A percentile compares a stretch with the other conserved stretches of the same genome.
phyloP scores from a whole-genome alignment of 305 asterid genomes.

The Fraxinus greggii region DNA sequence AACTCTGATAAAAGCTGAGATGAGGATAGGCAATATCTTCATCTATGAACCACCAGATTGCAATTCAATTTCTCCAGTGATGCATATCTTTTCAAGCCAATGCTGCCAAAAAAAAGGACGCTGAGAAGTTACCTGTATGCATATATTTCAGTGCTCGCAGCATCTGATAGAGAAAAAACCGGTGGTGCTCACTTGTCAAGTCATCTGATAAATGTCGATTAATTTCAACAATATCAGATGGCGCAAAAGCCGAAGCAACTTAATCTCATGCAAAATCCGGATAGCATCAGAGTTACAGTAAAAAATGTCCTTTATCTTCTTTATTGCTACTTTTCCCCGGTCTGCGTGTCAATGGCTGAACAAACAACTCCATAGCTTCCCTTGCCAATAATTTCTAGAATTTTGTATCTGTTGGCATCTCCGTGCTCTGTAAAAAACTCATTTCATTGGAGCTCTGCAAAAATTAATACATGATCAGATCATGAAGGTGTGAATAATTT shows the following conservation, averaged over 20 bases:
- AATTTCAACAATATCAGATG: conserved; percentile 53
- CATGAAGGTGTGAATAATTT: not conserved
- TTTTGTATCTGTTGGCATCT: conserved; percentile 47
- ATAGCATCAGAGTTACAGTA: conserved; percentile 55
- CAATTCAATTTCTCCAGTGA: not conserved
- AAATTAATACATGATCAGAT: not conserved
- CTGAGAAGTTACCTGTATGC: conserved; percentile 33
- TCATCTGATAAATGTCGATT: too few relatives aligned
- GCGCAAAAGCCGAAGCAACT: conserved; percentile 45
- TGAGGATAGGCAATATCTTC: not conserved
- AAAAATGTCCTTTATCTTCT: conserved; percentile 51
- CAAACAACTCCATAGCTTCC: conserved; percentile 56
- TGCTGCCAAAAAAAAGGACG: not conserved
- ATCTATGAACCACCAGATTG: not conserved
- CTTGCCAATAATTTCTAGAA: conserved; percentile 49
- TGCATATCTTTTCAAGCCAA: not conserved
- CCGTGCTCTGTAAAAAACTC: conserved; percentile 51
- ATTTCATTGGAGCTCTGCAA: conserved; percentile 19
- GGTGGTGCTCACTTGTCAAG: conserved; percentile 49
- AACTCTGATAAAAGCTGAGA: not conserved
- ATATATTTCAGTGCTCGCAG: conserved; percentile 48
- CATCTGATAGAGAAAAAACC: conserved; percentile 53
- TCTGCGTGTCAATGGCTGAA: conserved; percentile 44
- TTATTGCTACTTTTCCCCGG: conserved; percentile 54
- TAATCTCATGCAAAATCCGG: conserved; percentile 48